These are phyloP conservation scores for Sugiyamaella neomexicana DNA, from an alignment of 1,139 yeast species.

Conservation along the genomic window DNA sequence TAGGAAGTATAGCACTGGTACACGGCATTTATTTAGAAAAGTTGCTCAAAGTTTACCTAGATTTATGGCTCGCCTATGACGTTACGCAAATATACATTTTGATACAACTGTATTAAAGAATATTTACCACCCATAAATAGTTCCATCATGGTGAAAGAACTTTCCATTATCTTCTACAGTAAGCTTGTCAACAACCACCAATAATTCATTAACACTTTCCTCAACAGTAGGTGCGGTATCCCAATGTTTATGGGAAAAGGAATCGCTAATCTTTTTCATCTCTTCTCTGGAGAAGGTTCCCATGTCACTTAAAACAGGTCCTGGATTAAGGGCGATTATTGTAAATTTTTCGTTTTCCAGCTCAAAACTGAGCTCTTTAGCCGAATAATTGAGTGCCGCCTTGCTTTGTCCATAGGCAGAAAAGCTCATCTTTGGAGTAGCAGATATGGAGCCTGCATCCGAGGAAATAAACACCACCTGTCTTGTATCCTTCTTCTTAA, in stretches of 20 bases:
- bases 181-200: constrained; percentile 18
- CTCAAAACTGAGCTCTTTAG: constrained; percentile 34
- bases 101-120: too few relatives aligned
- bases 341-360: constrained; percentile 33
- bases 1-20: not conserved
- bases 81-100: not conserved
- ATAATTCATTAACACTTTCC: constrained; percentile 19
- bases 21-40: not conserved
- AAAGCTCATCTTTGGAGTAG: constrained; percentile 23
- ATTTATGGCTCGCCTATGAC: constrained; percentile 3
- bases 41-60: not conserved
- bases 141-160: constrained; percentile 23
- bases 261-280: constrained; percentile 12
- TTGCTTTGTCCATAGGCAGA: constrained; percentile 44
- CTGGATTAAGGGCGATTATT: constrained; percentile 40
- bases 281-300: constrained; percentile 23
- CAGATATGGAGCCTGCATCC: constrained; percentile 34
- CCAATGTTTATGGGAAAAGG: constrained; percentile 18
- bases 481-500: constrained; percentile 28
- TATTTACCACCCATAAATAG: constrained; percentile 16
- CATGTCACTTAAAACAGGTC: constrained; percentile 41
- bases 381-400: constrained; percentile 41
- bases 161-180: constrained; percentile 20
- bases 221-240: constrained; percentile 18
- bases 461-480: constrained; percentile 34